phyloP scores from a whole-genome alignment of 352 stramenopile species.

The Pythium aquatile region DNA sequence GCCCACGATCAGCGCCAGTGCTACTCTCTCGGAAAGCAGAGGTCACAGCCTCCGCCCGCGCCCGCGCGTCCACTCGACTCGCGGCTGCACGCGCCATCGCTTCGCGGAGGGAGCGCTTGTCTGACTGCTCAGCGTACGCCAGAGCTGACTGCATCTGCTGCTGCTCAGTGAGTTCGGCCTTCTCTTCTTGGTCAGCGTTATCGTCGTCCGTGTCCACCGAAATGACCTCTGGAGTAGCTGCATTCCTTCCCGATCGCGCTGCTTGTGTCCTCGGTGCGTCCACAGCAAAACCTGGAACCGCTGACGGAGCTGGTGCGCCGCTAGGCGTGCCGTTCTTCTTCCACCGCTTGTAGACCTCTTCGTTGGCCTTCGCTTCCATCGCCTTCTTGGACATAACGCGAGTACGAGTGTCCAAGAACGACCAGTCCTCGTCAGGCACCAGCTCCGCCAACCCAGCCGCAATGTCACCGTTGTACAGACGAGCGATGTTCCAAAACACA shows the following conservation, averaged over 20 bases:
- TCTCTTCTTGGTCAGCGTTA: conserved; percentile 8
- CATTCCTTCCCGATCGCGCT: neutral
- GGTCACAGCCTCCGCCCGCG: conserved; percentile 42
- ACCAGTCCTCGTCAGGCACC: conserved; percentile 81
- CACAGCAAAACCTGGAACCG: neutral
- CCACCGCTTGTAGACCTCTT: conserved; percentile 67
- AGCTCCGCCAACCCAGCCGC: conserved; percentile 59
- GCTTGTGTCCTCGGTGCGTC: neutral
- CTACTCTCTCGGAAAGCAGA: conserved; percentile 32
- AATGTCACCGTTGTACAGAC: conserved; percentile 75
- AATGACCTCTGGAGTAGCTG: conserved; percentile 18
- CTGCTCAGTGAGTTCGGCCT: conserved; percentile 4
- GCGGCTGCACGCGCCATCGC: conserved; percentile 57
- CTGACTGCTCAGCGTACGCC: conserved; percentile 26
- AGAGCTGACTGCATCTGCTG: conserved; percentile 15
- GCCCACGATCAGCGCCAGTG: conserved; percentile 2
- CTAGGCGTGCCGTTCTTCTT: conserved; percentile 36
- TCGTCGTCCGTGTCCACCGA: conserved; percentile 24
- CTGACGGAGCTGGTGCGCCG: neutral
- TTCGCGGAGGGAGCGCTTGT: conserved; percentile 33
- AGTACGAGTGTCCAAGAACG: conserved; percentile 73
- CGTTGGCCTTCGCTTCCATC: conserved; percentile 72
- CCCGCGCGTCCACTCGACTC: conserved; percentile 46
- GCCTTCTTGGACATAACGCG: conserved; percentile 76
- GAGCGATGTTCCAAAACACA: conserved; percentile 86